Base-by-base conservation (phyloP, 495 filamentous ascomycete genomes). In the Trichoderma reesei region DNA sequence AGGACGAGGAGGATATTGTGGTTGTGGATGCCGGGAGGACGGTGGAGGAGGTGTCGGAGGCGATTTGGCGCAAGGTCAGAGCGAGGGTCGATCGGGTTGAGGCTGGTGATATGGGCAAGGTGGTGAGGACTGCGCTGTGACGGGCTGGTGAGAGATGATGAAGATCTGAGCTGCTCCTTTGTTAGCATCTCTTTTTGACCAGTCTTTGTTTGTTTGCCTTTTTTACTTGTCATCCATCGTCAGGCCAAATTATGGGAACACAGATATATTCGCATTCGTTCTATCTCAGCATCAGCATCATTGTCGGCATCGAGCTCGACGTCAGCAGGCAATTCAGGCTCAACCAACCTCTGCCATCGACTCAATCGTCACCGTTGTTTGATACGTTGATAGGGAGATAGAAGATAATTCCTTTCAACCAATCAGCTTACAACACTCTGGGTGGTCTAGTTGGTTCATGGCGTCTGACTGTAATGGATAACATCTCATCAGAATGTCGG, bases 21-120 rank as follows among this genome's bases (percentile, higher is more conserved):
- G 78, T 85, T 26, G 70, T 85, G 20, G 80, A 86, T 72, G 83
- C 83, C 61, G 75, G 81, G 18, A 54, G 72, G 13, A 68, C 72
- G 0, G 73, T 83, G 8, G 81, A 83, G 65, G 78, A 79, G 42
- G 80, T 85, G 11, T 76, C 74, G 10, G 77, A 79, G 64, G 74
- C 74, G 68, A 72, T 85, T 33, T 82, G 78, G 79, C 73, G 73
- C 66, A 71, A 76, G 56, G 80, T 82, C n/a, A 67, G 69, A 60
- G 70, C 64, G n/a, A 70, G 77, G 46, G 70, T 82, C 16, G 76
- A 79, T 63, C 74, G 72, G 33, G 80, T 81, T 16, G 76, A 75
- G 66, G 71, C 71, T 46, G 80, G 78, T 5, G 76, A 79, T 71
- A 69, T 81, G 16, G 78, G 80, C 9, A 74, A 65, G 66, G 68